Evolutionary conservation across 352 stramenopile species (phyloP).

Genomic region (Blastocystis sp.): DNA sequence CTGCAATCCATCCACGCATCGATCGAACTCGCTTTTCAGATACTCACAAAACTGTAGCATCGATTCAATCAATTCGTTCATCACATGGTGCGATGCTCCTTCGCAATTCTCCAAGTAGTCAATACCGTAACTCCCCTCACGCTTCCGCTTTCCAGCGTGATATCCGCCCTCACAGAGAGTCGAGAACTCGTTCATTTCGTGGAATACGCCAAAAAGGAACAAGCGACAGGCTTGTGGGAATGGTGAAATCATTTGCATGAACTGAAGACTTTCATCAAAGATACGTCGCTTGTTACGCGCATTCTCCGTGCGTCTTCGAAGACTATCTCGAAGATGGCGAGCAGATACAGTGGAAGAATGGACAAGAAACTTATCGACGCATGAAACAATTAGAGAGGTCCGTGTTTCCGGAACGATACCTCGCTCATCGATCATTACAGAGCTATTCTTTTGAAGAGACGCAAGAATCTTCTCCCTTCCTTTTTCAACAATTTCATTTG

Average conservation of each 20-base stretch:
- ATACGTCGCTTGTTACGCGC: background rate
- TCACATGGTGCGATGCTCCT: background rate
- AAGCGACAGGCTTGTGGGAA: slow-evolving; percentile 1
- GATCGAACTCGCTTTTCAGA: background rate
- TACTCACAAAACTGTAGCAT: background rate
- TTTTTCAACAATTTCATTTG: background rate
- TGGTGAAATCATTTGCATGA: background rate
- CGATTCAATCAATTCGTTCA: background rate
- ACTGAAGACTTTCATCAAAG: background rate
- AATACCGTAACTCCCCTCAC: background rate
- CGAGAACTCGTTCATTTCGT: slow-evolving; percentile 32
- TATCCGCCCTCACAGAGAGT: background rate
- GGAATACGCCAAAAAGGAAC: background rate
- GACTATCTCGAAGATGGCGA: background rate
- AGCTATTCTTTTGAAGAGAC: background rate
- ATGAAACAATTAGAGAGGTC: background rate
- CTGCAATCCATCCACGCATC: background rate
- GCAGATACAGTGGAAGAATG: background rate
- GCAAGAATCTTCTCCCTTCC: background rate
- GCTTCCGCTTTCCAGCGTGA: background rate
- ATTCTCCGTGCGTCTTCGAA: background rate
- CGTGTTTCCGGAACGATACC: background rate
- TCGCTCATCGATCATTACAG: background rate
- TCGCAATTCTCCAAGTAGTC: slow-evolving; percentile 37
- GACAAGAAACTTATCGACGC: background rate